phyloP scores from a whole-genome alignment of 2,329 filamentous ascomycete genomes.

The Paraphoma sp. region DNA sequence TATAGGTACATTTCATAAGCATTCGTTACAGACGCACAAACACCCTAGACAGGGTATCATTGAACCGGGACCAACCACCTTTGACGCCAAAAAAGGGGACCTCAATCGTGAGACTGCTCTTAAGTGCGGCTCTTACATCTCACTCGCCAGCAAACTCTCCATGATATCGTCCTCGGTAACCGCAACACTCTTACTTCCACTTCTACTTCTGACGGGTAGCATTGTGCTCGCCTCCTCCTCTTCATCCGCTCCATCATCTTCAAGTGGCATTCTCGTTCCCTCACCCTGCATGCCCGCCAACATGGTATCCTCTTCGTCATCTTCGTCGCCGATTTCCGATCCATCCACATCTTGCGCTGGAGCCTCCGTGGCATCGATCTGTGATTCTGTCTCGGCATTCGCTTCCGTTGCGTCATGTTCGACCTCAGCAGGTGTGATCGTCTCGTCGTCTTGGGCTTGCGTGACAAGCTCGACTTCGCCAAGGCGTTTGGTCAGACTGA shows the following conservation, averaged over 20 bases:
- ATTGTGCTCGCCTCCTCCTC: slow-evolving; percentile 20
- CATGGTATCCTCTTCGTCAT: slow-evolving; percentile 43
- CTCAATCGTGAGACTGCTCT: not conserved
- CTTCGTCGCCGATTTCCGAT: slow-evolving; percentile 19
- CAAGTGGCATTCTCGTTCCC: slow-evolving; percentile 43
- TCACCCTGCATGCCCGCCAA: slow-evolving; percentile 43
- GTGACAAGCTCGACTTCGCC: slow-evolving; percentile 37
- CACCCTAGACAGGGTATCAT: not conserved
- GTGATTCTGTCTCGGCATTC: slow-evolving; percentile 9
- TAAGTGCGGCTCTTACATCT: slow-evolving; percentile 14
- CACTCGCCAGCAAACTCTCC: slow-evolving; percentile 40
- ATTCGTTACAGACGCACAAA: not conserved
- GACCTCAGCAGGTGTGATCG: slow-evolving; percentile 21
- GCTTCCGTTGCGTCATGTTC: not conserved
- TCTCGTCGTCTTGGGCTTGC: slow-evolving; percentile 19
- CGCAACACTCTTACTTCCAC: not conserved
- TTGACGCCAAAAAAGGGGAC: not conserved
- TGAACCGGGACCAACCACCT: not conserved
- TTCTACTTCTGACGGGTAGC: slow-evolving; percentile 5
- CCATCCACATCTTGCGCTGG: slow-evolving; percentile 16
- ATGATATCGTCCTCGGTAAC: slow-evolving; percentile 46
- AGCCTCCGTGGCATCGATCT: slow-evolving; percentile 19
- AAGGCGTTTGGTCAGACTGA: slow-evolving; percentile 60
- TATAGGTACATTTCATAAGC: not conserved
- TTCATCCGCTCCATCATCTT: slow-evolving; percentile 32